phyloP scores from a whole-genome alignment of 2,329 filamentous ascomycete genomes.

The Biscogniauxia mediterranea region DNA sequence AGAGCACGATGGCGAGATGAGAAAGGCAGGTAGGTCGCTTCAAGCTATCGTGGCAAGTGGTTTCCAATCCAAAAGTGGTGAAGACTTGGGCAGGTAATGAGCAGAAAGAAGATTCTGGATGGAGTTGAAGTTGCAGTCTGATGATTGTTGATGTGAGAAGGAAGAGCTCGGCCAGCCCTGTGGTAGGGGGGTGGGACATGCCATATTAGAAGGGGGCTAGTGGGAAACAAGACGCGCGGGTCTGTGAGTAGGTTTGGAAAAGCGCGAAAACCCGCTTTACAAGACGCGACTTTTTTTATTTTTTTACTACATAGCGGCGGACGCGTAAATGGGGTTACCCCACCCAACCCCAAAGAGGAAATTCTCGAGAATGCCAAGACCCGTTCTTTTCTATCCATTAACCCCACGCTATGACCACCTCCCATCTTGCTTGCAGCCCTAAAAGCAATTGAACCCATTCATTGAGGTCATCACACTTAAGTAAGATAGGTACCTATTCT shows the following conservation, averaged over 20 bases:
- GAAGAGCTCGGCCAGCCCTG: neutral
- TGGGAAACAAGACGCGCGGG: constrained; percentile 5
- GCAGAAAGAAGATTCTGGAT: neutral
- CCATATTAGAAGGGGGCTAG: constrained; percentile 6
- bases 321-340: constrained; percentile 16
- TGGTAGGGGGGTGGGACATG: neutral
- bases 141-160: neutral
- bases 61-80: neutral
- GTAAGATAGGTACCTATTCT: neutral
- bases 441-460: neutral
- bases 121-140: neutral
- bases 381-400: constrained; percentile 1
- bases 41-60: neutral
- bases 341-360: neutral
- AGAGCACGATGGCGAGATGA: neutral
- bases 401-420: neutral
- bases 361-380: constrained; percentile 9
- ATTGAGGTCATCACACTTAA: neutral
- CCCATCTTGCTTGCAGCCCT: neutral
- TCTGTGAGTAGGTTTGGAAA: constrained; percentile 11
- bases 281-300: constrained; percentile 12
- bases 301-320: no score
- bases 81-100: neutral
- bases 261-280: constrained; percentile 10
- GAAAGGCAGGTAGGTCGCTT: neutral